A percentile compares a stretch with the other conserved stretches of the same genome.
These are phyloP conservation scores for Farysia itapuensis DNA, from an alignment of 1,284 basidiomycete genomes.

Conservation along the genomic window DNA sequence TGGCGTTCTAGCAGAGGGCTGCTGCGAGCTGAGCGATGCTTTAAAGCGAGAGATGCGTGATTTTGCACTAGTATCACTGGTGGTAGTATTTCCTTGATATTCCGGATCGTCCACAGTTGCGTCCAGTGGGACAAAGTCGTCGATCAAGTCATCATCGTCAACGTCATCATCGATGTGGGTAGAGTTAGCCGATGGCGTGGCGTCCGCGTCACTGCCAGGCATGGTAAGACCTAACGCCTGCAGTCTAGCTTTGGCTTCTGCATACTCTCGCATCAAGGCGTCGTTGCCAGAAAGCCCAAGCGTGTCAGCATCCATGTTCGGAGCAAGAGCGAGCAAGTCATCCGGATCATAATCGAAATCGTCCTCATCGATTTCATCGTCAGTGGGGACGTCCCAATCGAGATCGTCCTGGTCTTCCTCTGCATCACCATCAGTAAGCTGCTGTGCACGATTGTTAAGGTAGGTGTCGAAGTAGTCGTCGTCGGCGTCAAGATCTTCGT, in stretches of 20 bases:
- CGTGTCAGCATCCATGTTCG: slow-evolving; percentile 31
- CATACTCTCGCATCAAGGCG: slow-evolving; percentile 51
- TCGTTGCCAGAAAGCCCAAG: slow-evolving; percentile 24
- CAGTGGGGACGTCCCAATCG: slow-evolving; percentile 53
- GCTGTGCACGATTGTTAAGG: slow-evolving; percentile 10
- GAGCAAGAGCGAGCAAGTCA: slow-evolving; percentile 47
- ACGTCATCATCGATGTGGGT: neutral
- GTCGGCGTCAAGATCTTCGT: slow-evolving; percentile 75
- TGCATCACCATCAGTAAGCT: slow-evolving; percentile 62
- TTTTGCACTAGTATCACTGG: neutral
- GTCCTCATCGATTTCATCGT: slow-evolving; percentile 70
- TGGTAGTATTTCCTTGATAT: slow-evolving; percentile 23
- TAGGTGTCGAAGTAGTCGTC: slow-evolving; percentile 47
- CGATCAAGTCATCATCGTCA: slow-evolving; percentile 33
- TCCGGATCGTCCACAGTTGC: slow-evolving; percentile 32
- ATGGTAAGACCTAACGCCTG: slow-evolving; percentile 17
- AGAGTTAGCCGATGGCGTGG: neutral
- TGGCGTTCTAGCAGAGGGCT: neutral
- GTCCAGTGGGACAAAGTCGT: slow-evolving; percentile 36
- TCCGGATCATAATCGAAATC: slow-evolving; percentile 53
- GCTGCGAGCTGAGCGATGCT: slow-evolving; percentile 15
- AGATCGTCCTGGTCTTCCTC: slow-evolving; percentile 6
- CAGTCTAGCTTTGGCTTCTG: slow-evolving; percentile 43
- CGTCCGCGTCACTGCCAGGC: neutral
- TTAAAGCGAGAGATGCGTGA: slow-evolving; percentile 45